A percentile compares a stretch with the other conserved stretches of the same genome.
Conservation (phyloP, 768 basidiomycete species). For the Tephrocybe sp. region DNA sequence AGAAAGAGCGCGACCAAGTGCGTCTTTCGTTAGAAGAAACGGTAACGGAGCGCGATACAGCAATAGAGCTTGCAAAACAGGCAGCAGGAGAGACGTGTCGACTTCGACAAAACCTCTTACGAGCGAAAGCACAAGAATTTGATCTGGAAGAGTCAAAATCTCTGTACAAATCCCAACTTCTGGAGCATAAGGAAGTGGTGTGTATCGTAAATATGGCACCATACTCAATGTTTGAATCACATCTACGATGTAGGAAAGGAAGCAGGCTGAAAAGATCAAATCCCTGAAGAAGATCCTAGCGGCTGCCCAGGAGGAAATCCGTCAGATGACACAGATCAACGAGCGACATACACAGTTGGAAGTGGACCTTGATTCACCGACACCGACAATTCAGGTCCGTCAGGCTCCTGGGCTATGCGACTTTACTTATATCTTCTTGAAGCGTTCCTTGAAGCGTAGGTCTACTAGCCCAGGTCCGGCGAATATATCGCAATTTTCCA, state of each 20-base stretch:
- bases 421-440: neutral
- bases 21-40: constrained; percentile 15
- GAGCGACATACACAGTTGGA: neutral
- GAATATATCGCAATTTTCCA: too few species aligned
- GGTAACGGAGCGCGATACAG: constrained; percentile 26
- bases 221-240: too few species aligned
- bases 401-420: neutral
- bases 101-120: constrained; percentile 15
- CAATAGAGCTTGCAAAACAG: constrained; percentile 26
- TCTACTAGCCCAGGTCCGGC: neutral
- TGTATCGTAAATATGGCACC: too few species aligned
- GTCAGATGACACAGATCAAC: too few species aligned
- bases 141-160: constrained; percentile 29
- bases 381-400: constrained; percentile 2
- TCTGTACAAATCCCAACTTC: constrained; percentile 29
- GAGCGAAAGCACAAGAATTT: constrained; percentile 19
- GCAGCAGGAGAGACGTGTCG: constrained; percentile 24
- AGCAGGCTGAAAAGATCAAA: constrained; percentile 11
- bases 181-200: constrained; percentile 14
- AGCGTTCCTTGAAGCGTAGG: constrained; percentile 2
- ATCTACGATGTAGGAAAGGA: constrained; percentile 14
- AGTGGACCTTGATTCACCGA: constrained; percentile 3
- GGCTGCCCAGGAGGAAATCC: constrained; percentile 13
- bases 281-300: constrained; percentile 16
- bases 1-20: constrained; percentile 22